Evolutionary conservation across 2,329 filamentous ascomycete species (phyloP), one percentile per base, ranked within the genome.

Genomic region (Aspergillus texensis): DNA sequence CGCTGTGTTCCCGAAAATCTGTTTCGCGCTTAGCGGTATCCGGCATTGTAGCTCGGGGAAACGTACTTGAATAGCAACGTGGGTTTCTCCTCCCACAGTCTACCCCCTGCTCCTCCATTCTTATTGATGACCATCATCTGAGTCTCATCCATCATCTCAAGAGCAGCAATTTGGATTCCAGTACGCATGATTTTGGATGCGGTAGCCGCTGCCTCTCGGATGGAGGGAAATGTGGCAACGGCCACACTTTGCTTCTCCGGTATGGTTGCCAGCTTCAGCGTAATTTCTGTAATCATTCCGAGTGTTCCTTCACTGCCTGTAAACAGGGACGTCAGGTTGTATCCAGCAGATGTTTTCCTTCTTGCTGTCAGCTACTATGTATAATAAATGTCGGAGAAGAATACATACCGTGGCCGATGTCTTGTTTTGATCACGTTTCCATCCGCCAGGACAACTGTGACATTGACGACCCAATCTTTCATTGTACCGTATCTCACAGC

Each of bases 381-480:
- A 9, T n/a, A 19, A 41, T 19, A 32, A 28, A 3, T 6, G 3
- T 39, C 19, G 2, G 8, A 52, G 28, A 32, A n/a, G 11, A 11
- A 24, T 30, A 26, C 14, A 34, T 48, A 62, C 57, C 63, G 56
- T 48, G 64, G 64, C 14, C 65, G 62, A 9, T 60, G 46, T 16
- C 89, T 80, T 0, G 90, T 92, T 72, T 90, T 91, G 75, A 92
- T 87, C 21, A 90, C 76, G 0, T 82, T 84, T 1, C 89, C 89
- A 71, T 91, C 88, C 0, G 89, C 85, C 52, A 92, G 80, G 0
- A 92, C 89, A 0, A 91, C 88, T 0, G 89, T 91, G 21, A 92
- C 73, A 63, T 88, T 90, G 60, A 92, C 79, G 1, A 92, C 89
- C 82, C 88, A 91, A 66, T 92, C 89, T 68, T 89, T 90, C 89